Conservation (phyloP, 257 asterid genomes). For the Rubia yunnanensis region DNA sequence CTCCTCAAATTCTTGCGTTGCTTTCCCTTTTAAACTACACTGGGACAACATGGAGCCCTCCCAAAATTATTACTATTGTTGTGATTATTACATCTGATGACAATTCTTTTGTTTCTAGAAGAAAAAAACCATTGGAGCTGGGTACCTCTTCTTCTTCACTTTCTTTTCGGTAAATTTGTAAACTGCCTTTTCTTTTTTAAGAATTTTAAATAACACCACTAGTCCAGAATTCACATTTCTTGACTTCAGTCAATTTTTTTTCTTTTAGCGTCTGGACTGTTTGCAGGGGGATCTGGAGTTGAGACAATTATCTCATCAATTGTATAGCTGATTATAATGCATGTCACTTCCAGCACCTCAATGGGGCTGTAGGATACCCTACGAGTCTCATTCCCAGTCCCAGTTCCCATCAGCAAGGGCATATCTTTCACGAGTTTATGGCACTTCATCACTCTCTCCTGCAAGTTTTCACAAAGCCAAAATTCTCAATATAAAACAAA, state of each 20-base stretch:
- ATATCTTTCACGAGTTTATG: too few relatives aligned
- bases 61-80: neutral
- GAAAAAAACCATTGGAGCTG: conserved; percentile 14
- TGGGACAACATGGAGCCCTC: neutral
- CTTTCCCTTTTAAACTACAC: neutral
- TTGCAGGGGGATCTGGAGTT: conserved; percentile 34
- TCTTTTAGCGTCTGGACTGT: conserved; percentile 44
- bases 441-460: conserved; percentile 56
- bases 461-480: conserved; percentile 20
- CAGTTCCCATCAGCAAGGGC: conserved; percentile 20
- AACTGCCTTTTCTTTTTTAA: conserved; percentile 15
- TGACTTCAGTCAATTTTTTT: conserved; percentile 38
- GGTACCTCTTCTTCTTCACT: conserved; percentile 9
- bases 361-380: conserved; percentile 57
- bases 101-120: conserved; percentile 35
- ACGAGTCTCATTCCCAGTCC: neutral
- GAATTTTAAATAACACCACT: too few relatives aligned
- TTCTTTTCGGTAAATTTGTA: conserved; percentile 8
- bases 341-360: conserved; percentile 60
- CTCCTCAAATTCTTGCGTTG: neutral
- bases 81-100: conserved; percentile 26
- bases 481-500: too few relatives aligned
- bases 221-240: conserved; percentile 20
- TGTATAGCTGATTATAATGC: conserved; percentile 48
- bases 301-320: conserved; percentile 43